A percentile compares a stretch with the other conserved stretches of the same genome.
phyloP scores from a whole-genome alignment of 179 eudicot genomes.

The Camellia oleifera region DNA sequence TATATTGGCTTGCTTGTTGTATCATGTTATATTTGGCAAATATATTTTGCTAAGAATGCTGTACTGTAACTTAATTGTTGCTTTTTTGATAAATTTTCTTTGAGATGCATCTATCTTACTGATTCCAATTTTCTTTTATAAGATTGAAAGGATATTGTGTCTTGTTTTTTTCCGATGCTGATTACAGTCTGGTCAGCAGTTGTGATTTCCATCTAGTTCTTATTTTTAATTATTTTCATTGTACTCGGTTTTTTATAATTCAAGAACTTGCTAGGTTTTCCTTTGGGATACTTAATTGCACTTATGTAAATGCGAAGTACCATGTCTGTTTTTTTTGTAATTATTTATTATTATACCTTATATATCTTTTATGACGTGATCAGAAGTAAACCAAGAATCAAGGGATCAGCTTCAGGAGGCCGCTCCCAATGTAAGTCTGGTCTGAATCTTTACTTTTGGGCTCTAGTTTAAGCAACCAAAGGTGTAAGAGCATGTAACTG shows the following conservation, averaged over 20 bases:
- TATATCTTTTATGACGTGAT: conserved; percentile 10
- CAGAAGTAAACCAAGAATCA: conserved; percentile 36
- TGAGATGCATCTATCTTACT: conserved; percentile 7
- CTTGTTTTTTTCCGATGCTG: not conserved
- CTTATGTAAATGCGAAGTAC: not conserved
- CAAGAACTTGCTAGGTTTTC: not conserved
- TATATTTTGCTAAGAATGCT: not conserved
- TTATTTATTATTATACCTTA: not conserved
- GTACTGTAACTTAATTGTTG: not conserved
- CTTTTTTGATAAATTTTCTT: not conserved
- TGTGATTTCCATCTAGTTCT: not conserved
- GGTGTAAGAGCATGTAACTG: not conserved
- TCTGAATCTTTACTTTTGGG: not conserved
- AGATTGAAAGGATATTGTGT: not conserved
- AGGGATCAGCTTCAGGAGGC: conserved; percentile 32
- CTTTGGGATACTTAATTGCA: not conserved
- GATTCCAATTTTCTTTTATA: not conserved
- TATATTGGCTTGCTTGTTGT: not conserved
- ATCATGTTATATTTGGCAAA: not conserved
- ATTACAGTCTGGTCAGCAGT: not conserved
- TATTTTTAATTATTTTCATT: not conserved
- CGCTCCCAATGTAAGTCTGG: conserved; percentile 39
- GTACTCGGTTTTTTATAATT: not conserved
- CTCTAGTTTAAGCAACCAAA: not conserved
- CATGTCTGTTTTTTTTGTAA: not conserved